Evolutionary conservation across 495 filamentous ascomycete genomes (phyloP).

Genomic region (Durotheca rogersii): DNA sequence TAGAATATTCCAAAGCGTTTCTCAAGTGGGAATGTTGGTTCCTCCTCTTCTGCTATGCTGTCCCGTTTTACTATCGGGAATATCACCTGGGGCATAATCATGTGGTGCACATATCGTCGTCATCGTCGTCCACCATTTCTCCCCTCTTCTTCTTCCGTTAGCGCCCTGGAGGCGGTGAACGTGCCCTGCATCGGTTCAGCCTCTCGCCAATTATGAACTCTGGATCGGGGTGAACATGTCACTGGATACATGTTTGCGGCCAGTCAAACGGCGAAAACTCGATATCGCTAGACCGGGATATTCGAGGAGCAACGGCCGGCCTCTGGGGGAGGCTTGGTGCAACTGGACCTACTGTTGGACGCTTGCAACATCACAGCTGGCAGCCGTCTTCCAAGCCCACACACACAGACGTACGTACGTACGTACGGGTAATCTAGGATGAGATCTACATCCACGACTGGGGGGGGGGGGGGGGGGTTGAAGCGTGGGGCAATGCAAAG

Average conservation of each 20-base stretch:
- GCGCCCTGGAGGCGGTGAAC: conserved; percentile 24
- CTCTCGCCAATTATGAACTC: conserved; percentile 7
- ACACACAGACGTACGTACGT: too few relatives aligned
- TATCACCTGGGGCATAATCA: conserved; percentile 18
- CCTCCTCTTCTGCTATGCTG: neutral
- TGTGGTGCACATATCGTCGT: conserved; percentile 15
- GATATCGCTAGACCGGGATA: conserved; percentile 7
- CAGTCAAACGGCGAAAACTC: conserved; percentile 5
- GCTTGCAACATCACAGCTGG: conserved; percentile 22
- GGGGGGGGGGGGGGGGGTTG: conserved; percentile 2
- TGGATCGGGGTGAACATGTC: conserved; percentile 11
- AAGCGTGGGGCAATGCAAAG: conserved; percentile 28
- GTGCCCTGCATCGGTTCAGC: conserved; percentile 11
- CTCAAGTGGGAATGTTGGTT: conserved; percentile 23
- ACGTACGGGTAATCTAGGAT: too few relatives aligned
- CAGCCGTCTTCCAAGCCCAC: too few relatives aligned
- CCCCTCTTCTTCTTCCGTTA: too few relatives aligned
- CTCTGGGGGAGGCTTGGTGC: conserved; percentile 5
- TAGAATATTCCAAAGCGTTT: conserved; percentile 35
- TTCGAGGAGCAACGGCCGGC: neutral
- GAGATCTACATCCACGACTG: conserved; percentile 29
- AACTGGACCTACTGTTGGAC: conserved; percentile 17
- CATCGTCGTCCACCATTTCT: conserved; percentile 27
- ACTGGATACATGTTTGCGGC: conserved; percentile 12
- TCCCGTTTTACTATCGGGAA: conserved; percentile 12